Percentiles rank a stretch among this genome's conserved stretches.
phyloP scores from a whole-genome alignment of 371 early-diverging fungal species.

The Mortierella sp. region DNA sequence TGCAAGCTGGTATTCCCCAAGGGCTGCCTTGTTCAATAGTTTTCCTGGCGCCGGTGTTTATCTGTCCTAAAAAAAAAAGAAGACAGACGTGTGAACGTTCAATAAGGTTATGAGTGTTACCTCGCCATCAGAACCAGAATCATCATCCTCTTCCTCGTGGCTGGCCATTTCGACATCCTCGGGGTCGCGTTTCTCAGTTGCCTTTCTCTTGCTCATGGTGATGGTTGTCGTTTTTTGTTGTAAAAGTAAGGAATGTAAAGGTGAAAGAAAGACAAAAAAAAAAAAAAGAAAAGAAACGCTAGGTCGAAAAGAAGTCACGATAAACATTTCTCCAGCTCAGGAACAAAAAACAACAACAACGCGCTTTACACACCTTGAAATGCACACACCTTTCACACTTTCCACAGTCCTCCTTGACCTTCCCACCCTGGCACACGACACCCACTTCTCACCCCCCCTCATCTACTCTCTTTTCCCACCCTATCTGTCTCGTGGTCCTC shows the following conservation, averaged over 20 bases:
- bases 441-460: too few species aligned
- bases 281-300: not conserved
- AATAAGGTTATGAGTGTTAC: not conserved
- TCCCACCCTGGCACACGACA: too few species aligned
- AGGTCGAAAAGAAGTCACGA: not conserved
- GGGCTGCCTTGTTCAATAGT: too few species aligned
- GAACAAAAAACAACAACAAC: too few species aligned
- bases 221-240: not conserved
- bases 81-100: not conserved
- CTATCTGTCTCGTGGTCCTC: too few species aligned
- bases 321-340: not conserved
- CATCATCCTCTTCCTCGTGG: slow-evolving; percentile 56
- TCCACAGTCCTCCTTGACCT: too few species aligned
- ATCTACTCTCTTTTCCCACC: too few species aligned
- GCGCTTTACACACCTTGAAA: too few species aligned
- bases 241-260: not conserved
- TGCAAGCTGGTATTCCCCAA: too few species aligned
- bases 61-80: slow-evolving; percentile 9
- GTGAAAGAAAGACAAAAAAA: not conserved
- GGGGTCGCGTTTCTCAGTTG: slow-evolving; percentile 46
- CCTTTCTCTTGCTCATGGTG: slow-evolving; percentile 64
- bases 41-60: not conserved
- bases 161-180: slow-evolving; percentile 54
- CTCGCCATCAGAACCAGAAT: slow-evolving; percentile 67
- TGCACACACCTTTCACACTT: too few species aligned